Evolutionary conservation across 192 early-diverging fungal genomes (phyloP).

Genomic region (Podila horticola): DNA sequence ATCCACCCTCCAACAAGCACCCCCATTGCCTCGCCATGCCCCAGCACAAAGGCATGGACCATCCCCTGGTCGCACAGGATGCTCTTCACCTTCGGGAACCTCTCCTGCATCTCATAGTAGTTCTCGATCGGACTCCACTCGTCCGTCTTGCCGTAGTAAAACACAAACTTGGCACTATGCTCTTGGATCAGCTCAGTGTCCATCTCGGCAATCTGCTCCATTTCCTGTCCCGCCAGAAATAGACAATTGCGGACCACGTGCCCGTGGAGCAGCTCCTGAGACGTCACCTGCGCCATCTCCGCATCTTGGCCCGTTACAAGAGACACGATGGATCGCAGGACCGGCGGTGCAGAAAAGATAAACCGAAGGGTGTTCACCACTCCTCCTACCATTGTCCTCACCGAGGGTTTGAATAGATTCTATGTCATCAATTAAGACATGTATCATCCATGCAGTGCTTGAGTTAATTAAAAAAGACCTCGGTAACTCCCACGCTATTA

Average conservation of each 20-base stretch:
- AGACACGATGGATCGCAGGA: slow-evolving; percentile 47
- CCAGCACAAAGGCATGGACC: slow-evolving; percentile 86
- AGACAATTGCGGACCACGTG: slow-evolving; percentile 71
- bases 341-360: slow-evolving; percentile 51
- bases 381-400: slow-evolving; percentile 29
- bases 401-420: slow-evolving; percentile 36
- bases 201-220: slow-evolving; percentile 72
- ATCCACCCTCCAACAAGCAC: slow-evolving; percentile 41
- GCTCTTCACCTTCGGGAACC: slow-evolving; percentile 73
- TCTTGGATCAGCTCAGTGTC: slow-evolving; percentile 70
- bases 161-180: slow-evolving; percentile 70
- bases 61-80: slow-evolving; percentile 75
- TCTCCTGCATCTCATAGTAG: slow-evolving; percentile 69
- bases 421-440: slow-evolving; percentile 8
- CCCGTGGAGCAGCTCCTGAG: slow-evolving; percentile 73
- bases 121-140: slow-evolving; percentile 81
- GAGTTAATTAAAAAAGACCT: background rate
- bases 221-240: slow-evolving; percentile 78
- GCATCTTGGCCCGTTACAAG: slow-evolving; percentile 50
- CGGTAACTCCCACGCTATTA: too few species aligned
- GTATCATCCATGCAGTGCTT: background rate
- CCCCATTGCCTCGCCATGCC: slow-evolving; percentile 60
- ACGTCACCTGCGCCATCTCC: slow-evolving; percentile 65
- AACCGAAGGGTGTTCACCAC: slow-evolving; percentile 33
- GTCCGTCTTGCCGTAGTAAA: slow-evolving; percentile 84